Evolutionary conservation across 345 rosid genomes (phyloP).

Genomic region (Pseudoturritis turrita): DNA sequence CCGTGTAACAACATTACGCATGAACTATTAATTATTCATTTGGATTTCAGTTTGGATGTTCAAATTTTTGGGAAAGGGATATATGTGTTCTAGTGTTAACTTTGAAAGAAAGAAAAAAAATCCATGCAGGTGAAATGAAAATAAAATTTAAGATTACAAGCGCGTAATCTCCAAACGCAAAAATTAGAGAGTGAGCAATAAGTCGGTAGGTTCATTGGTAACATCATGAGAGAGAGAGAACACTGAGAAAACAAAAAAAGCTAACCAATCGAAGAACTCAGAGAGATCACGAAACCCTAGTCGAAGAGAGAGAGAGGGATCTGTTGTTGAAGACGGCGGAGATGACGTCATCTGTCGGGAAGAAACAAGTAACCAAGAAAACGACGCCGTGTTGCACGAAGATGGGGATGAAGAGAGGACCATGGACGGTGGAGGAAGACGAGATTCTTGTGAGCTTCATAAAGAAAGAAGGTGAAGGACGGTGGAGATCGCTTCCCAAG

Average conservation of each 20-base stretch:
- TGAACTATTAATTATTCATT: no score
- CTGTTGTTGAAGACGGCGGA: neutral
- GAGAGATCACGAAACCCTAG: slow-evolving; percentile 29
- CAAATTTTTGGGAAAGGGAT: no score
- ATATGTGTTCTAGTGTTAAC: no score
- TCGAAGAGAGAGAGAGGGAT: neutral
- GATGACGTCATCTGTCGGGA: slow-evolving; percentile 11
- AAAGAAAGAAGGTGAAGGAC: slow-evolving; percentile 70
- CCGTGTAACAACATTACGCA: no score
- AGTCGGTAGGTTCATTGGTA: slow-evolving; percentile 28
- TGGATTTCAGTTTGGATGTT: no score
- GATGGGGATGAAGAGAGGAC: slow-evolving; percentile 76
- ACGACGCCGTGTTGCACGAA: slow-evolving; percentile 66
- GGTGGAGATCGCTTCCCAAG: slow-evolving; percentile 81
- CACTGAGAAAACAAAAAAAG: neutral
- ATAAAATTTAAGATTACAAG: neutral
- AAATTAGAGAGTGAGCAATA: slow-evolving; percentile 13
- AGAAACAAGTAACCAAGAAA: slow-evolving; percentile 3
- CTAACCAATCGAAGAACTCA: slow-evolving; percentile 11
- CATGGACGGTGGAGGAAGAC: slow-evolving; percentile 90
- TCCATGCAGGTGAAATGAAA: neutral
- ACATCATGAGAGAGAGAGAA: slow-evolving; percentile 13
- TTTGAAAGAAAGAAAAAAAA: no score
- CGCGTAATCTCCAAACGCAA: neutral
- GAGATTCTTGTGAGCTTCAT: slow-evolving; percentile 55